A percentile compares a stretch with the other conserved stretches of the same genome.
Evolutionary conservation across 2,329 filamentous ascomycete species (phyloP).

Genomic region (Exutisphaerella laricina): DNA sequence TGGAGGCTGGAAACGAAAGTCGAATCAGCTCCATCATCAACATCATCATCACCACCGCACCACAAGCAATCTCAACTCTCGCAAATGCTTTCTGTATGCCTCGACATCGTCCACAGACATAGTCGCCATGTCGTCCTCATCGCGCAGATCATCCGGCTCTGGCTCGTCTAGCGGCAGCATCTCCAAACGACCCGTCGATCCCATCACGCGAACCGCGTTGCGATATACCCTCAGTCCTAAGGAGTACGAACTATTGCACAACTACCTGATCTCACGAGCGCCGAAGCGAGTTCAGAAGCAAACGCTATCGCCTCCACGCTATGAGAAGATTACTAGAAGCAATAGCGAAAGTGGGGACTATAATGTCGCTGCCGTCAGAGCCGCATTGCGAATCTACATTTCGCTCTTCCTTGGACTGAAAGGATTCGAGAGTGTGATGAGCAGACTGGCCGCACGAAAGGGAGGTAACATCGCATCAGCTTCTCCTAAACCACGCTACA

Average conservation of each 20-base stretch:
- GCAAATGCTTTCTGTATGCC: conserved; percentile 1
- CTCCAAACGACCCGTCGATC: conserved; percentile 47
- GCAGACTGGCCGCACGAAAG: conserved; percentile 33
- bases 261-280: conserved; percentile 72
- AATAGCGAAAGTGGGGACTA: conserved; percentile 35
- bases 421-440: conserved; percentile 41
- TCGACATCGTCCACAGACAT: neutral
- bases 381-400: conserved; percentile 42
- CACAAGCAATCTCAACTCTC: neutral
- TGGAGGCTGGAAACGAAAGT: no score
- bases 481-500: conserved; percentile 26
- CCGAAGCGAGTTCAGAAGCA: conserved; percentile 50
- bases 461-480: conserved; percentile 12
- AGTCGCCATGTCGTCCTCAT: conserved; percentile 10
- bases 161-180: conserved; percentile 12
- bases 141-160: conserved; percentile 11
- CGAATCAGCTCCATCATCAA: neutral
- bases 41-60: neutral
- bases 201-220: conserved; percentile 75
- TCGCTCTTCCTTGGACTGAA: conserved; percentile 42
- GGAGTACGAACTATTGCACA: conserved; percentile 81
- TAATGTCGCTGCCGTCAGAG: conserved; percentile 44
- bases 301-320: conserved; percentile 46
- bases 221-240: conserved; percentile 77
- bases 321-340: conserved; percentile 42